phyloP scores from a whole-genome alignment of 805 yeast genomes.

The Suhomyces prunicola region DNA sequence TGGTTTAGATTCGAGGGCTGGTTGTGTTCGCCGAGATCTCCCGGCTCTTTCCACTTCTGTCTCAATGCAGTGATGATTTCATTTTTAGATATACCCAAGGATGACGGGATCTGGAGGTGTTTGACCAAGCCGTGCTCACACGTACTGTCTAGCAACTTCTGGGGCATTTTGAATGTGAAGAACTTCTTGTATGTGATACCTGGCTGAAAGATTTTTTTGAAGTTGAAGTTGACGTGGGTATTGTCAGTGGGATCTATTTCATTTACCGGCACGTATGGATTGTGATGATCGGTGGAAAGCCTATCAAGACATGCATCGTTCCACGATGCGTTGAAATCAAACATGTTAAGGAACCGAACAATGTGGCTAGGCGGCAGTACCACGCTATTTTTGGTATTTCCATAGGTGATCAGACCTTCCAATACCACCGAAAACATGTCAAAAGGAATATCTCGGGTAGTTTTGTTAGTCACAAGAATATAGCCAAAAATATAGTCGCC shows the following conservation, averaged over 20 bases:
- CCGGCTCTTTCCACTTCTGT: constrained; percentile 21
- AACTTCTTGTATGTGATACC: constrained; percentile 36
- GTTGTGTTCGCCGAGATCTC: constrained; percentile 1
- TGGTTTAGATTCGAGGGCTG: neutral
- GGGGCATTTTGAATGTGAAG: constrained; percentile 39
- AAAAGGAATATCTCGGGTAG: constrained; percentile 28
- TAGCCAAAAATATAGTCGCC: constrained; percentile 38
- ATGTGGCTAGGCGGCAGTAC: constrained; percentile 19
- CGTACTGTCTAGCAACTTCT: constrained; percentile 30
- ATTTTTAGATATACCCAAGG: constrained; percentile 31
- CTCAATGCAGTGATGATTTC: constrained; percentile 25
- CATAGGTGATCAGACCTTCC: constrained; percentile 33
- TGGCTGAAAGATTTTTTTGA: constrained; percentile 26
- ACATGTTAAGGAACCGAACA: constrained; percentile 34
- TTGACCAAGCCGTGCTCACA: constrained; percentile 36
- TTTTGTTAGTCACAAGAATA: constrained; percentile 28
- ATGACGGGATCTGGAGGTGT: constrained; percentile 37
- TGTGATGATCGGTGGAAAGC: constrained; percentile 26
- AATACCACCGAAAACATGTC: constrained; percentile 39
- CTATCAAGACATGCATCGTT: constrained; percentile 32
- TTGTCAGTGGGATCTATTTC: constrained; percentile 34
- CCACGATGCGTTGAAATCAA: constrained; percentile 43
- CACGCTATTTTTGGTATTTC: constrained; percentile 15
- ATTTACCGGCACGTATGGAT: constrained; percentile 24
- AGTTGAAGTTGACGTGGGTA: constrained; percentile 22